Percentiles rank a stretch among this genome's conserved stretches.
Conservation (phyloP, 805 yeast species). For the Nakazawaea holstii region DNA sequence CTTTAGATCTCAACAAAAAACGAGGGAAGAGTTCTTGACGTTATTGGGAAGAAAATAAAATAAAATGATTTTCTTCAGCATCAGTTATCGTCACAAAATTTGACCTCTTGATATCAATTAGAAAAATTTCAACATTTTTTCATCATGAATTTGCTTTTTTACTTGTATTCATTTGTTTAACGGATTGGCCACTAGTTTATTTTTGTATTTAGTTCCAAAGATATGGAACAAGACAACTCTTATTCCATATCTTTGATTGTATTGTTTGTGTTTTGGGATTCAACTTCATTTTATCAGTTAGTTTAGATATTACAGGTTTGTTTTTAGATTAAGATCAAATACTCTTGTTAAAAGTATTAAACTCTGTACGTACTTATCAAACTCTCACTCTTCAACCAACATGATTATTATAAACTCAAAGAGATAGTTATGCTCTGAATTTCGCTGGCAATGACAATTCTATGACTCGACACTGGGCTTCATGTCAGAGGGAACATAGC, state of each 20-base stretch:
- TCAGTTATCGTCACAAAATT: neutral
- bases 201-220: neutral
- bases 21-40: slow-evolving; percentile 92
- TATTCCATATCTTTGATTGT: neutral
- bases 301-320: neutral
- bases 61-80: neutral
- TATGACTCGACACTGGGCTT: too few relatives aligned
- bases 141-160: neutral
- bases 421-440: too few relatives aligned
- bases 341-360: neutral
- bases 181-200: neutral
- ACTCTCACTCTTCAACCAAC: too few relatives aligned
- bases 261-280: neutral
- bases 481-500: too few relatives aligned
- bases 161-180: neutral
- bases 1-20: slow-evolving; percentile 88
- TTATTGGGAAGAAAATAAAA: slow-evolving; percentile 56
- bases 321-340: neutral
- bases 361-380: neutral
- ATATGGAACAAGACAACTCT: neutral
- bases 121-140: slow-evolving; percentile 9
- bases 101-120: neutral
- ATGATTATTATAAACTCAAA: too few relatives aligned
- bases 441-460: too few relatives aligned
- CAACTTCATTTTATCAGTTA: slow-evolving; percentile 2